Evolutionary conservation across 2,329 filamentous ascomycete genomes (phyloP).

Genomic region (Alternaria viburni): DNA sequence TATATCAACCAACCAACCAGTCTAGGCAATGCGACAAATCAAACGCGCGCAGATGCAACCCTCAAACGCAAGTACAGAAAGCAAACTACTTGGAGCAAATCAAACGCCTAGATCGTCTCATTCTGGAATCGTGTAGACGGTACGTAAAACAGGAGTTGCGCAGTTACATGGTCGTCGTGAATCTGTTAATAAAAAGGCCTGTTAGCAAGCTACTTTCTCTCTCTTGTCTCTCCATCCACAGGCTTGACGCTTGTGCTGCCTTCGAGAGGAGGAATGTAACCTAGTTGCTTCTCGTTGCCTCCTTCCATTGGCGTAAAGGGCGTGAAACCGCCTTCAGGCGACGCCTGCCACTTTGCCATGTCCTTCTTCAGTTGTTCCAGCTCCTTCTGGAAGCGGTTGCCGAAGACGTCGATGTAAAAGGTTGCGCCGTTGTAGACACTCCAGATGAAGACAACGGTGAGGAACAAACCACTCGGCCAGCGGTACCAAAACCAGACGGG

Average conservation of each 20-base stretch:
- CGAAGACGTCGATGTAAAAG: constrained; percentile 98
- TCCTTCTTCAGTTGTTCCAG: constrained; percentile 87
- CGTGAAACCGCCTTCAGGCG: constrained; percentile 33
- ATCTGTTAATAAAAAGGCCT: neutral
- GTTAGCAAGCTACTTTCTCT: constrained; percentile 23
- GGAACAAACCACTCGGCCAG: constrained; percentile 77
- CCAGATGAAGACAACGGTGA: constrained; percentile 86
- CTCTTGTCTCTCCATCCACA: constrained; percentile 22
- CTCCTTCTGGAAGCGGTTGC: constrained; percentile 95
- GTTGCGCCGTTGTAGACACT: constrained; percentile 97
- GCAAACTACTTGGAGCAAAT: neutral
- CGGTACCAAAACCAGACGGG: constrained; percentile 93
- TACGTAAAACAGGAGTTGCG: neutral
- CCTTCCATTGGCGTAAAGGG: constrained; percentile 33
- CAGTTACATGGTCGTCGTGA: neutral
- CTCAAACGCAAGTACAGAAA: neutral
- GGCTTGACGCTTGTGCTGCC: constrained; percentile 33
- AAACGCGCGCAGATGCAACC: constrained; percentile 7
- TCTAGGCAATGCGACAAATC: constrained; percentile 12
- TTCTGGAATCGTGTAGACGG: constrained; percentile 5
- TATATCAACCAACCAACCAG: constrained; percentile 23
- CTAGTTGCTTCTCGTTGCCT: constrained; percentile 31
- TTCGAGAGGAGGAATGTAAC: constrained; percentile 39
- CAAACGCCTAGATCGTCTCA: constrained; percentile 5
- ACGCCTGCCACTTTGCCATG: constrained; percentile 81